A percentile compares a stretch with the other conserved stretches of the same genome.
These are phyloP conservation scores for Globisporangium yorkense DNA, from an alignment of 352 stramenopile species.

Conservation along the genomic window DNA sequence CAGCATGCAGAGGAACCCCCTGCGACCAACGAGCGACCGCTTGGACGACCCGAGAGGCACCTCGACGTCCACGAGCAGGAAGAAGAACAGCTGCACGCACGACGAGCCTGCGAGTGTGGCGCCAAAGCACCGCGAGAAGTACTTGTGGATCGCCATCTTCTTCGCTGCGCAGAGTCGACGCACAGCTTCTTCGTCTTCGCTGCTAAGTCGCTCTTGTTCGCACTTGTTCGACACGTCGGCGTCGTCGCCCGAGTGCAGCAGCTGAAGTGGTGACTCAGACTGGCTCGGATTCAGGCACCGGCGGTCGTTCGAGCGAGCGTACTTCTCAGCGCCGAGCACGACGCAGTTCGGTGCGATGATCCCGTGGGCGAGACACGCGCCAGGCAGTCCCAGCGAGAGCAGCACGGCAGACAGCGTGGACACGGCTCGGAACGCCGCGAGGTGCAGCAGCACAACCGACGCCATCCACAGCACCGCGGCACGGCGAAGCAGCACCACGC, in stretches of 20 bases:
- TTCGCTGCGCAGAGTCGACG: slow-evolving; percentile 1
- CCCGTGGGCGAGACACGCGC: slow-evolving; percentile 37
- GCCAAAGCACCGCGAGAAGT: slow-evolving; percentile 41
- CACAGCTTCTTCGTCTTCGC: not conserved
- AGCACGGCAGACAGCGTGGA: slow-evolving; percentile 23
- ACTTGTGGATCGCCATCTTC: slow-evolving; percentile 13
- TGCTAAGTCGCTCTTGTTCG: not conserved
- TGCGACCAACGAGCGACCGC: slow-evolving; percentile 8
- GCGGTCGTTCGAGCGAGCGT: slow-evolving; percentile 5
- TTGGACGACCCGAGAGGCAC: slow-evolving; percentile 1
- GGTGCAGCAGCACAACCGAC: slow-evolving; percentile 39
- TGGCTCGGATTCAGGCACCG: not conserved
- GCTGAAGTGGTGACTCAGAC: not conserved
- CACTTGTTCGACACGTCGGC: slow-evolving; percentile 5
- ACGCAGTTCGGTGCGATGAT: slow-evolving; percentile 45
- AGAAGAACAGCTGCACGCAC: slow-evolving; percentile 52
- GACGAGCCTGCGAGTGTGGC: slow-evolving; percentile 31
- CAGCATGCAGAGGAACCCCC: slow-evolving; percentile 28
- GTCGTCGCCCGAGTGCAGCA: not conserved
- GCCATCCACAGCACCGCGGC: slow-evolving; percentile 35
- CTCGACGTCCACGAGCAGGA: slow-evolving; percentile 37
- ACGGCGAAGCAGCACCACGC: slow-evolving; percentile 35
- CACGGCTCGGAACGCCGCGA: slow-evolving; percentile 25
- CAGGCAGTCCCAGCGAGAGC: slow-evolving; percentile 31
- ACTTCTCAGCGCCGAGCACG: slow-evolving; percentile 33